Conservation (phyloP, 2,329 filamentous ascomycete genomes). For the Biscogniauxia marginata region DNA sequence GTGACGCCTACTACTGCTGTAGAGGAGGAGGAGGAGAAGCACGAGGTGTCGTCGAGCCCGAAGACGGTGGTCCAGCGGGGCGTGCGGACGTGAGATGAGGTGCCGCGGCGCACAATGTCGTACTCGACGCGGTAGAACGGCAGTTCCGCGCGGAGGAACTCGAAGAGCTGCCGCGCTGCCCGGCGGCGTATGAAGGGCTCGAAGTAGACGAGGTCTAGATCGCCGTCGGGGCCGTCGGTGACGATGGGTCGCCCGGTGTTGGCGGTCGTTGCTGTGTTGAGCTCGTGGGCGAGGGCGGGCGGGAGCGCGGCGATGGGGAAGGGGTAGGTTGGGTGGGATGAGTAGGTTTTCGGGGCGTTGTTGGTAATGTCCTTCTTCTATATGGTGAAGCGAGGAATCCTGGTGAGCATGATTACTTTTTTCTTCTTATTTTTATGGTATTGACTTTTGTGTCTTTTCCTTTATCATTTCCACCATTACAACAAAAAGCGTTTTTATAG, state of each 20-base stretch:
- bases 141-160: constrained; percentile 67
- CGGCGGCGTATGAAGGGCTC: constrained; percentile 66
- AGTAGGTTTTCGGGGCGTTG: constrained; percentile 21
- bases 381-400: background rate
- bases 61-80: constrained; percentile 61
- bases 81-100: constrained; percentile 60
- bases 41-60: constrained; percentile 60
- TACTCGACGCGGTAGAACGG: constrained; percentile 78
- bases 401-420: background rate
- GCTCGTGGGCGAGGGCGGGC: constrained; percentile 35
- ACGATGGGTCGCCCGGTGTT: constrained; percentile 56
- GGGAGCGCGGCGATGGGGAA: constrained; percentile 49
- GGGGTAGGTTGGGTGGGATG: constrained; percentile 48
- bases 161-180: constrained; percentile 60
- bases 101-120: constrained; percentile 63
- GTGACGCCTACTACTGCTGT: too few species aligned
- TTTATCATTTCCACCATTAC: background rate
- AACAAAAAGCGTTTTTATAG: too few species aligned
- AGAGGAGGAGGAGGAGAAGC: too few species aligned
- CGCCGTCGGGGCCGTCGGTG: constrained; percentile 64
- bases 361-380: constrained; percentile 8
- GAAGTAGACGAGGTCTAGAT: constrained; percentile 74
- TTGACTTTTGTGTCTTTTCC: background rate
- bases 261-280: constrained; percentile 46
- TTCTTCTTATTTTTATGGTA: background rate